phyloP scores from a whole-genome alignment of 2,329 filamentous ascomycete species.

The Aplosporella prunicola region DNA sequence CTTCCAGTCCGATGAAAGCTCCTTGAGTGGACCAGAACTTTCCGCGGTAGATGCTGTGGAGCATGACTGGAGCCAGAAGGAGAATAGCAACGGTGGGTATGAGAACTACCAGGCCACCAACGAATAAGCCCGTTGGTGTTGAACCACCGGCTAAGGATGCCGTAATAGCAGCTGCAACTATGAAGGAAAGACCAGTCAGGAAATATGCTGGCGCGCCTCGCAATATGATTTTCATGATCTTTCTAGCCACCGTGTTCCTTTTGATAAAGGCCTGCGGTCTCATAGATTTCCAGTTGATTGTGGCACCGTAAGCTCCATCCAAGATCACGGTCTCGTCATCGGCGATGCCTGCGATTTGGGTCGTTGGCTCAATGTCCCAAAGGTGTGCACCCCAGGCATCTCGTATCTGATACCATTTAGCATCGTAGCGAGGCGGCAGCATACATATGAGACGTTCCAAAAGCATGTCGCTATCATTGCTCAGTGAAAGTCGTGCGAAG shows the following conservation, averaged over 20 bases:
- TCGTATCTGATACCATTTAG: constrained; percentile 1
- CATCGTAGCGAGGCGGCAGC: background rate
- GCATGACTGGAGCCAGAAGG: background rate
- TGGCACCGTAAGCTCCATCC: constrained; percentile 21
- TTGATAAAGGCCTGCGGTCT: background rate
- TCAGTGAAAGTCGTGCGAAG: constrained; percentile 4
- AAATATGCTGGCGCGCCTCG: background rate
- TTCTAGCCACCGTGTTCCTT: background rate
- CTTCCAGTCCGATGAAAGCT: constrained; percentile 24
- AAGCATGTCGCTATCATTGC: constrained; percentile 4
- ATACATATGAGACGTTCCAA: constrained; percentile 6
- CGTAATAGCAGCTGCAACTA: too few species aligned
- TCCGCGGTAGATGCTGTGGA: constrained; percentile 3
- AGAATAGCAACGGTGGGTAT: background rate
- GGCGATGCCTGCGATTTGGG: constrained; percentile 6
- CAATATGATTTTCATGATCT: background rate
- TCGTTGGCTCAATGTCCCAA: constrained; percentile 5
- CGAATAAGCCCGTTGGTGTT: background rate
- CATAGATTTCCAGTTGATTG: constrained; percentile 30
- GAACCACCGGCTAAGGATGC: too few species aligned
- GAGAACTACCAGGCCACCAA: background rate
- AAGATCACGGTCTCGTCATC: constrained; percentile 1
- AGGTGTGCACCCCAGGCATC: constrained; percentile 5
- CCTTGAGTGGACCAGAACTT: constrained; percentile 9
- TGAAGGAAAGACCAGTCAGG: background rate